phyloP scores from a whole-genome alignment of 202 grass and related monocot genomes.

The Carex sylvatica region DNA sequence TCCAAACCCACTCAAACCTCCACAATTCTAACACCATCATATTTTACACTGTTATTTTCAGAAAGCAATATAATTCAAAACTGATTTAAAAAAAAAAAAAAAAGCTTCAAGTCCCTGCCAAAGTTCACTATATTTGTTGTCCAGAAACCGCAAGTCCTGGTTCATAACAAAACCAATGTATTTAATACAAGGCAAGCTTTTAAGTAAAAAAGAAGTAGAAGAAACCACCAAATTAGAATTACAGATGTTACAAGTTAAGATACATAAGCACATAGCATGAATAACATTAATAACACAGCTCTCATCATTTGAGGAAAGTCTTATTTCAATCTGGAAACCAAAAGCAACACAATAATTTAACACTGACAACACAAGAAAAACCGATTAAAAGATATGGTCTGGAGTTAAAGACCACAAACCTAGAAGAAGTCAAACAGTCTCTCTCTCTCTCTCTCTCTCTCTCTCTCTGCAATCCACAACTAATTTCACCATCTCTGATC shows the following conservation, averaged over 20 bases:
- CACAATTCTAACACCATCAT: background rate
- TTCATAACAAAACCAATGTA: background rate
- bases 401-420: too few species aligned
- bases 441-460: background rate
- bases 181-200: background rate
- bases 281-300: slow-evolving; percentile 11
- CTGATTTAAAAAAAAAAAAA: too few species aligned
- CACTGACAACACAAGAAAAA: background rate
- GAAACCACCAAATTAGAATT: background rate
- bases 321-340: slow-evolving; percentile 19
- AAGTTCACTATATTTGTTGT: background rate
- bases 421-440: slow-evolving; percentile 23
- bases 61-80: background rate
- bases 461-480: slow-evolving; percentile 10
- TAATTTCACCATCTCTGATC: background rate
- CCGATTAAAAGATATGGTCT: too few species aligned
- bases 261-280: slow-evolving; percentile 2
- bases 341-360: slow-evolving; percentile 14
- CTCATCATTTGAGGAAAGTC: background rate
- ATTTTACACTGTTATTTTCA: background rate
- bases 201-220: background rate
- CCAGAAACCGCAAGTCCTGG: background rate
- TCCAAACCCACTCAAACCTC: background rate
- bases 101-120: background rate
- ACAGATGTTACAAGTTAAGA: background rate